A percentile compares a stretch with the other conserved stretches of the same genome.
Evolutionary conservation across 1,284 basidiomycete genomes (phyloP).

Genomic region (Apiotrichum siamense): DNA sequence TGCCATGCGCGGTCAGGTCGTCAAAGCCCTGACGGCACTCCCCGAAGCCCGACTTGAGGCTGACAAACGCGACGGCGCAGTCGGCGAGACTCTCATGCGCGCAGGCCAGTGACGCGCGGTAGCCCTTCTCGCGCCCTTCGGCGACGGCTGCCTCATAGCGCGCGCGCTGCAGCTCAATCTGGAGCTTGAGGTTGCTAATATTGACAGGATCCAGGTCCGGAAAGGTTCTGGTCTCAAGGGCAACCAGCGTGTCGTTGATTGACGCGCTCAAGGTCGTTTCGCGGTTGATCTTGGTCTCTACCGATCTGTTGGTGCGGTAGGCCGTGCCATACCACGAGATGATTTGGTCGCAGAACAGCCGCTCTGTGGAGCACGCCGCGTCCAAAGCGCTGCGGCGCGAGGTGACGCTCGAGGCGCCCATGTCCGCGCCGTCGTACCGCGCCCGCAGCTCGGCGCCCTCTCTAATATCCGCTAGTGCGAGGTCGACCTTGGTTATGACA

Average conservation of each 20-base stretch:
- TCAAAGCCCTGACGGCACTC: constrained; percentile 49
- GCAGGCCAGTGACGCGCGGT: constrained; percentile 59
- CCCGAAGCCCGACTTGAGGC: constrained; percentile 66
- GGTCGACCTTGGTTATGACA: constrained; percentile 62
- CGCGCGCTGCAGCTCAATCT: constrained; percentile 60
- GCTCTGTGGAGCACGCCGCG: constrained; percentile 56
- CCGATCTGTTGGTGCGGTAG: constrained; percentile 56
- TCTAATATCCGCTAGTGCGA: constrained; percentile 61
- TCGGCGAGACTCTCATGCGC: constrained; percentile 63
- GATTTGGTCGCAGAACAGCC: constrained; percentile 61
- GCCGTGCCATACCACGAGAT: constrained; percentile 65
- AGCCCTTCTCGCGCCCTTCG: constrained; percentile 62
- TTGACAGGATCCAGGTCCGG: constrained; percentile 66
- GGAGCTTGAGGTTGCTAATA: constrained; percentile 64
- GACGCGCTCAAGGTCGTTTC: constrained; percentile 70
- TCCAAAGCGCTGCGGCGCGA: constrained; percentile 62
- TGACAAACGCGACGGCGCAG: constrained; percentile 54
- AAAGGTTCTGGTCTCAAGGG: constrained; percentile 68
- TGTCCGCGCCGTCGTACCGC: constrained; percentile 66
- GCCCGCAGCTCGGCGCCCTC: constrained; percentile 73
- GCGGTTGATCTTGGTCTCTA: constrained; percentile 59
- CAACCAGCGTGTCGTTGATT: constrained; percentile 75
- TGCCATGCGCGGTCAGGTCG: neutral
- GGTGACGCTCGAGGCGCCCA: constrained; percentile 61
- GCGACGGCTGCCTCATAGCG: constrained; percentile 68